phyloP scores from a whole-genome alignment of 805 yeast species.

The Ogataea ganodermae region DNA sequence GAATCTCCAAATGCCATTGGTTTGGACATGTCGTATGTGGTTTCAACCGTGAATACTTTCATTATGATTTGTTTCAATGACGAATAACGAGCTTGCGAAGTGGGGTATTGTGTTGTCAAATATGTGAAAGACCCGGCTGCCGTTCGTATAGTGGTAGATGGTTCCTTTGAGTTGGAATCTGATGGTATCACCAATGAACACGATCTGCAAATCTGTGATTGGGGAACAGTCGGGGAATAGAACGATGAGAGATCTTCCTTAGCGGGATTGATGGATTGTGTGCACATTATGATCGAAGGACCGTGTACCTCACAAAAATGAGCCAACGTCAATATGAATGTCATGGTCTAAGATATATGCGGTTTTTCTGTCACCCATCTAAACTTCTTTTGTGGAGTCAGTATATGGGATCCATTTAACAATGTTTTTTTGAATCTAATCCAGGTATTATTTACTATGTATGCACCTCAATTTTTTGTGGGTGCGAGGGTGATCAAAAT shows the following conservation, averaged over 20 bases:
- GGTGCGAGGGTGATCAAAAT: background rate
- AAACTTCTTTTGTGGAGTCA: no score
- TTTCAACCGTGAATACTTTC: constrained; percentile 67
- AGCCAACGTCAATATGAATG: constrained; percentile 56
- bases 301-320: constrained; percentile 84
- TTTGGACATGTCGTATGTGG: constrained; percentile 55
- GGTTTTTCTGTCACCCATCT: no score
- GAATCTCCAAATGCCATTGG: constrained; percentile 69
- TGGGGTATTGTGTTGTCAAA: constrained; percentile 64
- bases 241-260: constrained; percentile 28
- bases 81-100: constrained; percentile 51
- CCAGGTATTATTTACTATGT: no score
- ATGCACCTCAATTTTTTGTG: background rate
- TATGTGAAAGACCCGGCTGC: constrained; percentile 32
- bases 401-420: no score
- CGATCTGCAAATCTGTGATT: constrained; percentile 50
- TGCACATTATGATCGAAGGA: constrained; percentile 64
- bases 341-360: constrained; percentile 21
- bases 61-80: constrained; percentile 60
- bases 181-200: constrained; percentile 59
- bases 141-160: constrained; percentile 34
- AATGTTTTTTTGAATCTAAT: background rate
- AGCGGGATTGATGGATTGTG: constrained; percentile 44
- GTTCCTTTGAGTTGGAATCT: constrained; percentile 9
- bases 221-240: constrained; percentile 42